Evolutionary conservation across 1,284 basidiomycete genomes (phyloP).

Genomic region (Cutaneotrichosporon cyanovorans): DNA sequence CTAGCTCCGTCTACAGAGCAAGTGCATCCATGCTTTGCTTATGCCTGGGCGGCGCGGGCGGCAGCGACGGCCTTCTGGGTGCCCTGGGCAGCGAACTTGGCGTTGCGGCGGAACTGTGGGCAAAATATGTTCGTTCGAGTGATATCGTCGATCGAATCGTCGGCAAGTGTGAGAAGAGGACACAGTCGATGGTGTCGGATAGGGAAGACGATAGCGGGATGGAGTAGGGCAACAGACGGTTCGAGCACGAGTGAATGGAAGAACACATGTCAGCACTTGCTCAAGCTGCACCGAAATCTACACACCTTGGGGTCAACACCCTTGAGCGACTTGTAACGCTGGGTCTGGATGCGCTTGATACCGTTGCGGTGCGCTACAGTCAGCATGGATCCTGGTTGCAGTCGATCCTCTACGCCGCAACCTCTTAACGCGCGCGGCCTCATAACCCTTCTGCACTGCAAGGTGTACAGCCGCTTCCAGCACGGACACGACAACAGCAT

Average conservation of each 20-base stretch:
- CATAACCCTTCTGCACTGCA: too few species aligned
- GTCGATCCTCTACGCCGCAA: not conserved
- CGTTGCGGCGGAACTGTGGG: conserved; percentile 47
- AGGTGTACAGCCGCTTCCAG: too few species aligned
- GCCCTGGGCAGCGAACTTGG: conserved; percentile 46
- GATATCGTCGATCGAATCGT: too few species aligned
- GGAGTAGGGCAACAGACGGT: not conserved
- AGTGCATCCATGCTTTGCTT: conserved; percentile 17
- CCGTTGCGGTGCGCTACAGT: conserved; percentile 85
- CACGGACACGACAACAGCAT: too few species aligned
- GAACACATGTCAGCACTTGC: not conserved
- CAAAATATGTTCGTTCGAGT: not conserved
- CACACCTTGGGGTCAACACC: conserved; percentile 58
- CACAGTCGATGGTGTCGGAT: too few species aligned
- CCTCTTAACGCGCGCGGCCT: not conserved
- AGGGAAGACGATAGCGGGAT: not conserved
- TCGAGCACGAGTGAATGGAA: not conserved
- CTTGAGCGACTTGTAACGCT: conserved; percentile 75
- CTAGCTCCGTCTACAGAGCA: conserved; percentile 1
- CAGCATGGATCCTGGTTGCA: too few species aligned
- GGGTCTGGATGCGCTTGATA: conserved; percentile 72
- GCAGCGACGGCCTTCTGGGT: conserved; percentile 44
- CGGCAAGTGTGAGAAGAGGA: too few species aligned
- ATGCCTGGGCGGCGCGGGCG: conserved; percentile 14
- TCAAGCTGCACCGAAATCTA: not conserved